Percentiles rank a stretch among this genome's conserved stretches.
Evolutionary conservation across 192 early-diverging fungal genomes (phyloP).

Genomic region (Umbelopsis vinacea): DNA sequence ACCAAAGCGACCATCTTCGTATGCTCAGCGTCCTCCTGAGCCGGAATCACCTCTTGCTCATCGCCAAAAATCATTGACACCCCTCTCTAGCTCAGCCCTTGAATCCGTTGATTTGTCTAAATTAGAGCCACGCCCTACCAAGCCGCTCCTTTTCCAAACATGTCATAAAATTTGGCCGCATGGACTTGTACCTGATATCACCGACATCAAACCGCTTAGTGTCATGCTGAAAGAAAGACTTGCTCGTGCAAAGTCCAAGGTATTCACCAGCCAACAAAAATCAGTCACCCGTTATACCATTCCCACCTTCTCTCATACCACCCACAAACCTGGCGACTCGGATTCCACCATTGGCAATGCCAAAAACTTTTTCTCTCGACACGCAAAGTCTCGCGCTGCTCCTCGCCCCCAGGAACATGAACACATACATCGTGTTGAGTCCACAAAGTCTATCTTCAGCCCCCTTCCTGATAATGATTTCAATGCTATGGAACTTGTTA

Average conservation of each 20-base stretch:
- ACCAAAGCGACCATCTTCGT: conserved; percentile 7
- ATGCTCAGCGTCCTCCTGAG: background rate
- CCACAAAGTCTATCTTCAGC: background rate
- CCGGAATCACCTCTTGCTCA: conserved; percentile 7
- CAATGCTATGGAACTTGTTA: conserved; percentile 8
- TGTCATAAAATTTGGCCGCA: conserved; percentile 21
- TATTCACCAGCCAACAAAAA: background rate
- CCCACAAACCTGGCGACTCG: conserved; percentile 5
- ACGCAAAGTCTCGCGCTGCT: background rate
- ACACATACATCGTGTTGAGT: background rate
- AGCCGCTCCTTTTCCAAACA: conserved; percentile 19
- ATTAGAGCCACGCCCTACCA: conserved; percentile 2
- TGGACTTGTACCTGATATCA: background rate
- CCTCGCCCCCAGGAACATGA: background rate
- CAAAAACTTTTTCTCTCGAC: conserved; percentile 17
- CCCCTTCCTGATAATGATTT: conserved; percentile 10
- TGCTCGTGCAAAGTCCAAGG: background rate
- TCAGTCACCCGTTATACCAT: conserved; percentile 6
- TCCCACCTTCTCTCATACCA: conserved; percentile 4
- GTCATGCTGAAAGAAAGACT: conserved; percentile 11
- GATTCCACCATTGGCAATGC: conserved; percentile 16
- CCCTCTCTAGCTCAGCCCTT: background rate
- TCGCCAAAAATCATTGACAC: background rate
- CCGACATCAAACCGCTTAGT: conserved; percentile 6
- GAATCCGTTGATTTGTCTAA: conserved; percentile 13